Conservation (phyloP, 2,329 filamentous ascomycete species). For the Coleophoma cylindrospora region DNA sequence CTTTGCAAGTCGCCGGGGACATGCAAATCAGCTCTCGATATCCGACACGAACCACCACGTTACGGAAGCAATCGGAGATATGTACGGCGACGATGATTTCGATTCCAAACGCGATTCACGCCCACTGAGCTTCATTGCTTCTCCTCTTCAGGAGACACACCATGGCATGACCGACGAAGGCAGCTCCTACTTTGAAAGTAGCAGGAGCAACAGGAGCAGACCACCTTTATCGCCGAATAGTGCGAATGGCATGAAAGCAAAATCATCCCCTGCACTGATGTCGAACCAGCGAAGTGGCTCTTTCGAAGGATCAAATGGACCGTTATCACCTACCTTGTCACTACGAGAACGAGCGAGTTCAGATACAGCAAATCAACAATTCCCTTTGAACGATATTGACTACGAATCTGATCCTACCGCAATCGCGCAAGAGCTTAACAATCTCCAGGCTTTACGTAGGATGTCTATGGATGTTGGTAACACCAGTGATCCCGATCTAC, state of each 20-base stretch:
- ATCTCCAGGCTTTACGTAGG: constrained; percentile 66
- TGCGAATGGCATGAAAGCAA: constrained; percentile 17
- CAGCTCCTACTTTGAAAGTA: constrained; percentile 19
- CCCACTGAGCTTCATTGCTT: constrained; percentile 52
- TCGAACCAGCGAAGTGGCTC: constrained; percentile 22
- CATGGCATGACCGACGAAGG: constrained; percentile 24
- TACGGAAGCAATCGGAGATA: constrained; percentile 69
- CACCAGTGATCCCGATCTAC: constrained; percentile 65
- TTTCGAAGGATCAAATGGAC: constrained; percentile 23
- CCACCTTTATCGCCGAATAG: constrained; percentile 18
- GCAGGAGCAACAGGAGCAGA: constrained; percentile 12
- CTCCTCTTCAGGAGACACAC: constrained; percentile 32
- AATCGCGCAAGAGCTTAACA: constrained; percentile 68
- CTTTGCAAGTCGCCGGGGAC: constrained; percentile 26
- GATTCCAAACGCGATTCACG: constrained; percentile 47
- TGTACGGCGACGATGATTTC: constrained; percentile 60
- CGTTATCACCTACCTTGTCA: constrained; percentile 32
- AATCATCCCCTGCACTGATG: constrained; percentile 24
- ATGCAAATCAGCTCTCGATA: constrained; percentile 34
- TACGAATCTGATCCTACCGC: constrained; percentile 69
- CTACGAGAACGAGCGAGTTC: constrained; percentile 28
- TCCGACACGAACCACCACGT: constrained; percentile 72
- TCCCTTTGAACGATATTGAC: constrained; percentile 67
- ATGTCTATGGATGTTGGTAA: constrained; percentile 75
- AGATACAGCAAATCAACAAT: constrained; percentile 53